These are phyloP conservation scores for Lichtheimia corymbifera DNA, from an alignment of 371 early-diverging fungal species.

Conservation along the genomic window DNA sequence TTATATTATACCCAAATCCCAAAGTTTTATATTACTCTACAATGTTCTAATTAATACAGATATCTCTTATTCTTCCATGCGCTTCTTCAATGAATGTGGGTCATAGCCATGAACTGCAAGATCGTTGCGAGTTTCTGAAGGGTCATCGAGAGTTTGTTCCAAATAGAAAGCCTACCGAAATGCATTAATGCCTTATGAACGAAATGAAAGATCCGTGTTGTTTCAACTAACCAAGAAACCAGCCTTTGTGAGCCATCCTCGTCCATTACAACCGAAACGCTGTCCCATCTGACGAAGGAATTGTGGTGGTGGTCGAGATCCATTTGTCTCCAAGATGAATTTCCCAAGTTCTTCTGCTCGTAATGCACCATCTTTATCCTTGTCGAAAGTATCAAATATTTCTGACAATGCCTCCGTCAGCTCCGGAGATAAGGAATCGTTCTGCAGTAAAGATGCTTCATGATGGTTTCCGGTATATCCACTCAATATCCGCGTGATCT, in stretches of 20 bases:
- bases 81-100: conserved; percentile 32
- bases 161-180: conserved; percentile 52
- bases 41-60: too few species aligned
- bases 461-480: conserved; percentile 39
- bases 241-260: conserved; percentile 54
- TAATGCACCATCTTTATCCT: conserved; percentile 54
- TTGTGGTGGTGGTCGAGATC: conserved; percentile 55
- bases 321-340: conserved; percentile 60
- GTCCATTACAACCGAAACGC: conserved; percentile 52
- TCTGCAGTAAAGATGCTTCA: conserved; percentile 43
- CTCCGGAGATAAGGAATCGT: conserved; percentile 41
- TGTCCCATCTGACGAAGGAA: conserved; percentile 60
- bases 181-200: neutral
- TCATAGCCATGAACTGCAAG: conserved; percentile 61
- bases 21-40: too few species aligned
- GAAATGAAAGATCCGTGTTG: neutral
- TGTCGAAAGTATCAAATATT: conserved; percentile 56
- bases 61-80: conserved; percentile 12
- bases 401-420: conserved; percentile 44
- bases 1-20: too few species aligned
- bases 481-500: conserved; percentile 45
- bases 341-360: conserved; percentile 46
- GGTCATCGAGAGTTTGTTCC: conserved; percentile 63
- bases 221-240: conserved; percentile 52
- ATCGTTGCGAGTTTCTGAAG: conserved; percentile 60